Evolutionary conservation across 2,329 filamentous ascomycete species (phyloP).

Genomic region (Diaporthe destruens): DNA sequence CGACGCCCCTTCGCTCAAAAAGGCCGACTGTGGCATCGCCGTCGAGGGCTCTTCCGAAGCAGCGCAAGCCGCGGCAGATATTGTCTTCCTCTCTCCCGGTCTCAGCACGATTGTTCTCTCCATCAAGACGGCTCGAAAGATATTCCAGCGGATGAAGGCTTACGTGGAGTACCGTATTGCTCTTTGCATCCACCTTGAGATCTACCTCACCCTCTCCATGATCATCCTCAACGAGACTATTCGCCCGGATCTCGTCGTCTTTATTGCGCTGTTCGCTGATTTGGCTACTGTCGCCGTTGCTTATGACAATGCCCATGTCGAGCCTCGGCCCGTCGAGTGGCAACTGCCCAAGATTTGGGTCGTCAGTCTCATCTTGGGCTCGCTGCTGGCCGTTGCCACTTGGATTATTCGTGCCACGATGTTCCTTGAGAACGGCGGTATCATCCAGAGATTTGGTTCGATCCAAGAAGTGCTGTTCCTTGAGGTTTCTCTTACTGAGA

Average conservation of each 20-base stretch:
- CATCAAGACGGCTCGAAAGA: conserved; percentile 80
- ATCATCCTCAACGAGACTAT: conserved; percentile 85
- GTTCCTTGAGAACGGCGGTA: conserved; percentile 77
- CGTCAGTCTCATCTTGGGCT: conserved; percentile 76
- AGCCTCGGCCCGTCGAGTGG: conserved; percentile 82
- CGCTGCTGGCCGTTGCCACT: conserved; percentile 76
- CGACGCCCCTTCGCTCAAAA: conserved; percentile 79
- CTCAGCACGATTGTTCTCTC: conserved; percentile 78
- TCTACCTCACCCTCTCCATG: conserved; percentile 83
- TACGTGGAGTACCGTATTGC: conserved; percentile 84
- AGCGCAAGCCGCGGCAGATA: conserved; percentile 79
- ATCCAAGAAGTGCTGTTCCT: conserved; percentile 82
- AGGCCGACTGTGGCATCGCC: conserved; percentile 79
- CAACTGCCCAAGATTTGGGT: conserved; percentile 86
- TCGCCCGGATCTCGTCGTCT: conserved; percentile 79
- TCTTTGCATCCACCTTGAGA: conserved; percentile 79
- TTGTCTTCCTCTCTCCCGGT: conserved; percentile 80
- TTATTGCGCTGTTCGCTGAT: conserved; percentile 84
- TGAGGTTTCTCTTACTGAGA: conserved; percentile 79
- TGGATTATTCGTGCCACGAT: conserved; percentile 80
- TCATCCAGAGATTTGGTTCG: conserved; percentile 80
- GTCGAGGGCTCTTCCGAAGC: conserved; percentile 80
- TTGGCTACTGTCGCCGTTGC: conserved; percentile 83
- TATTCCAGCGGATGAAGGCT: conserved; percentile 83
- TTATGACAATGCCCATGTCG: conserved; percentile 84